A percentile compares a stretch with the other conserved stretches of the same genome.
Evolutionary conservation across 1,139 yeast genomes (phyloP).

Genomic region (Scheffersomyces segobiensis): DNA sequence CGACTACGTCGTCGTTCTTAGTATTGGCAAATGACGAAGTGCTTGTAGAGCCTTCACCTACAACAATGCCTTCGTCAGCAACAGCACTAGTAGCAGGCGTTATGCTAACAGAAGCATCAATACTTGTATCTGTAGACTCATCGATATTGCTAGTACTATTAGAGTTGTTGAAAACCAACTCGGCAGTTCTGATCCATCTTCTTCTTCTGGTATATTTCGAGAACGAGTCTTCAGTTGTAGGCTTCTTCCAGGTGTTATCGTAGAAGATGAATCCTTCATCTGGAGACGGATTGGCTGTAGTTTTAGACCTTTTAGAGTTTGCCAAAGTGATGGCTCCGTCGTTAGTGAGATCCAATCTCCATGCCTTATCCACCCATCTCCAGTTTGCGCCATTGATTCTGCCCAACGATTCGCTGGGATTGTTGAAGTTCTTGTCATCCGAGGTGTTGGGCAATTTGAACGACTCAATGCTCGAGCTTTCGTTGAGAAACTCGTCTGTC

Average conservation of each 20-base stretch:
- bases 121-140: background rate
- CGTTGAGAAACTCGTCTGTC: slow-evolving; percentile 95
- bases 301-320: slow-evolving; percentile 59
- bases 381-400: slow-evolving; percentile 72
- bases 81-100: slow-evolving; percentile 2
- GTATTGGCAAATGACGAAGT: slow-evolving; percentile 7
- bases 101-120: background rate
- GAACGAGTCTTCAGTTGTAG: slow-evolving; percentile 83
- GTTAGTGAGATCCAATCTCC: slow-evolving; percentile 88
- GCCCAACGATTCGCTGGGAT: slow-evolving; percentile 34
- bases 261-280: slow-evolving; percentile 88
- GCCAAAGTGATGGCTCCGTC: slow-evolving; percentile 81
- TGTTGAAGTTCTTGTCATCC: slow-evolving; percentile 30
- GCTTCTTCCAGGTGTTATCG: slow-evolving; percentile 94
- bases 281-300: slow-evolving; percentile 72
- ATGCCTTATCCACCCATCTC: slow-evolving; percentile 93
- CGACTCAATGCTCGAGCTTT: slow-evolving; percentile 71
- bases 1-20: slow-evolving; percentile 7
- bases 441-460: slow-evolving; percentile 77
- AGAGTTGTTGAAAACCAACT: slow-evolving; percentile 53
- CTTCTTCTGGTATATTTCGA: slow-evolving; percentile 91
- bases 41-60: slow-evolving; percentile 2
- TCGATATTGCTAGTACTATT: slow-evolving; percentile 1
- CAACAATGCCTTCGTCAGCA: slow-evolving; percentile 7
- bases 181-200: slow-evolving; percentile 95